Percentiles rank a stretch among this genome's conserved stretches.
These are phyloP conservation scores for Carex littledalei DNA, from an alignment of 176 grass and related monocot species.

Conservation along the genomic window DNA sequence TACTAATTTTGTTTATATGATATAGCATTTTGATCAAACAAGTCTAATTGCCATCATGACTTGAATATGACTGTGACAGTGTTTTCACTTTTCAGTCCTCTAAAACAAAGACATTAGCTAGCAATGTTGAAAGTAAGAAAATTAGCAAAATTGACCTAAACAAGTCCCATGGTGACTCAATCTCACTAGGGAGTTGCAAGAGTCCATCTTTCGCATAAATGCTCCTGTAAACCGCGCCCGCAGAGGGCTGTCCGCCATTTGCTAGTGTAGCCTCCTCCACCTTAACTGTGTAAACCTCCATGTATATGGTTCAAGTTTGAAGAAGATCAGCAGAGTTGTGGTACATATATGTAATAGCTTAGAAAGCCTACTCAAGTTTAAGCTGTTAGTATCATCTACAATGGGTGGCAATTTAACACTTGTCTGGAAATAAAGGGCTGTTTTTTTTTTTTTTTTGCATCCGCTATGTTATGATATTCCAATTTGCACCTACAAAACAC, in stretches of 20 bases:
- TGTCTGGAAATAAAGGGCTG: not conserved
- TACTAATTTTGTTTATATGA: not conserved
- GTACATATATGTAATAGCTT: not conserved
- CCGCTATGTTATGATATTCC: not conserved
- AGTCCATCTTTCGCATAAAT: constrained; percentile 75
- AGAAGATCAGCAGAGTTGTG: not conserved
- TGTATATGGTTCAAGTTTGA: constrained; percentile 17
- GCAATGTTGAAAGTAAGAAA: constrained; percentile 3
- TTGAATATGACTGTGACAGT: not conserved
- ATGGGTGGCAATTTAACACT: constrained; percentile 12
- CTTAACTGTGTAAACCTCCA: constrained; percentile 69
- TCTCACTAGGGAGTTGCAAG: constrained; percentile 46
- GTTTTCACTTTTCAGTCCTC: not conserved
- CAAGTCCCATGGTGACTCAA: constrained; percentile 84
- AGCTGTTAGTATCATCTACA: not conserved
- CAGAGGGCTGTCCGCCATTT: constrained; percentile 39
- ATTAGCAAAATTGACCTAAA: constrained; percentile 45
- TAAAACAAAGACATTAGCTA: not conserved
- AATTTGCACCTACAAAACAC: not conserved
- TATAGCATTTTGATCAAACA: not conserved
- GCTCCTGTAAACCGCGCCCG: constrained; percentile 62
- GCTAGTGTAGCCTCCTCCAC: constrained; percentile 56
- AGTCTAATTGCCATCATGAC: not conserved
- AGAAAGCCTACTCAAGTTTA: not conserved
- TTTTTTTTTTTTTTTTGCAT: not conserved